Evolutionary conservation across 2,329 filamentous ascomycete species (phyloP).

Genomic region (Colletotrichum sp.): DNA sequence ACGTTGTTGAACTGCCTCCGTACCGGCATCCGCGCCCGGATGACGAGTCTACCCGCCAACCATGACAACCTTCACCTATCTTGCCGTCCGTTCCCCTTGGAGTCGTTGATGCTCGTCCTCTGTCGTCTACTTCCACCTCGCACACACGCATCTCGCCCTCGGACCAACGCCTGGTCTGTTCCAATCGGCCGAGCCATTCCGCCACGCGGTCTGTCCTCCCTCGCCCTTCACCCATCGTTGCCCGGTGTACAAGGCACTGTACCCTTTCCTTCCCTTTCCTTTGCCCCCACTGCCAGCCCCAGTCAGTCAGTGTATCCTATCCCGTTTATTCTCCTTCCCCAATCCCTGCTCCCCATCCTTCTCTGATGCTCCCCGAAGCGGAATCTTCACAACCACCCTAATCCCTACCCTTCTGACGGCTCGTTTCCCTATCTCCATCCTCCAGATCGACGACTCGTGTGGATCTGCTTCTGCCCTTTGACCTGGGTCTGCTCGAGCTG

Average conservation of each 20-base stretch:
- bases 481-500: conserved; percentile 2
- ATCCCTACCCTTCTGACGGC: background rate
- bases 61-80: background rate
- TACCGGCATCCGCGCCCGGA: background rate
- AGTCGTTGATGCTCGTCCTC: background rate
- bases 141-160: background rate
- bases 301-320: background rate
- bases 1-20: background rate
- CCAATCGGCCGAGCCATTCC: conserved; percentile 1
- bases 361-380: background rate
- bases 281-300: background rate
- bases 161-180: conserved; percentile 9
- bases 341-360: background rate
- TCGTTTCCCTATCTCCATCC: background rate
- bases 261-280: background rate
- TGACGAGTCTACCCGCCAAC: background rate
- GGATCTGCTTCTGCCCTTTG: background rate
- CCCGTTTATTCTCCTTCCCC: background rate
- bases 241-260: background rate
- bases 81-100: background rate
- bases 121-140: background rate
- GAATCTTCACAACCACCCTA: background rate
- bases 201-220: background rate
- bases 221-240: background rate
- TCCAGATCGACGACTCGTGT: background rate